Evolutionary conservation across 768 basidiomycete species (phyloP), one percentile per base, ranked within the genome.

Genomic region (Leccinum sublutescens): DNA sequence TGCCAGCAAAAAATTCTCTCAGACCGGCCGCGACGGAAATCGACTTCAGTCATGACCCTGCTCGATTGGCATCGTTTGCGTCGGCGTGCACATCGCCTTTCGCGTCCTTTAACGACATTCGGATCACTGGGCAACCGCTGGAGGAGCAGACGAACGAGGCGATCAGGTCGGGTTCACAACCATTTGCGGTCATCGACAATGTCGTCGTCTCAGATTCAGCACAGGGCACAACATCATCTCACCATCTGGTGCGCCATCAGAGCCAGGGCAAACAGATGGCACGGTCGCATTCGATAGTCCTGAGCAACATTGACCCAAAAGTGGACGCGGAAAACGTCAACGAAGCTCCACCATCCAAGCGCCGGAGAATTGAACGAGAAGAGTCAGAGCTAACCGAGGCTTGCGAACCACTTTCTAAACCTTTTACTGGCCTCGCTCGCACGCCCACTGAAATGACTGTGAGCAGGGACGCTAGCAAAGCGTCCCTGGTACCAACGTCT

Each of bases 121-220:
- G n/a, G 6, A 12, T 52, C 33, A 11, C 57, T n/a, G 48, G 15
- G 19, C 36, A 17, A 27, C 5, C 47, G 0, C 23, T 19, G 19
- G 61, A 52, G 36, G 54, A 55, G 40, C 33, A 50, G n/a, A 27
- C 23, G 3, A 31, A 53, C 15, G 61, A 57, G 27, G 57, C 1
- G 23, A 48, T 29, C 33, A 60, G 43, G 1, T 29, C 36, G 2
- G 52, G 19, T 4, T 60, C 55, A 10, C 59, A 62, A 25, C 66
- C 62, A 4, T 64, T 72, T 51, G 19, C 52, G 33, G 52, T 48
- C 43, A 58, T 70, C 5, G 55, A 68, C 2, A 70, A 72, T 27
- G 17, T 61, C 4, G 50, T 52, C 25, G 52, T 52, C 25, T 25
- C 52, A 3, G 50, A 54, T 17, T 23, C 47, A 10, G 29, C 36